These are phyloP conservation scores for Dactylellina sp. DNA, from an alignment of 2,329 filamentous ascomycete genomes.

Conservation along the genomic window DNA sequence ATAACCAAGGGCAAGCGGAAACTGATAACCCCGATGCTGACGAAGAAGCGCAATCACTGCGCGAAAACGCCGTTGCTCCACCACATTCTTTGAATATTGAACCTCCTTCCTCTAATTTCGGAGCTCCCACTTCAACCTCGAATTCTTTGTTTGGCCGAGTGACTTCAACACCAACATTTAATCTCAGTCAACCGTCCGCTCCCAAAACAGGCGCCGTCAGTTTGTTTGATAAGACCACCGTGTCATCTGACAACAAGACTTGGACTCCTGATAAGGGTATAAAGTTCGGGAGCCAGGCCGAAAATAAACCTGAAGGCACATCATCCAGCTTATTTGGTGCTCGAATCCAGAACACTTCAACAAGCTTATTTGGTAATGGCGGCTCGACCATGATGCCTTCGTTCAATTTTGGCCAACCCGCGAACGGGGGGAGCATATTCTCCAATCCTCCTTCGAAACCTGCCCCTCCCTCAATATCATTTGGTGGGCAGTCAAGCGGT, in stretches of 20 bases:
- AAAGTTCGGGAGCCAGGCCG: slow-evolving; percentile 53
- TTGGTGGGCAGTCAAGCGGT: slow-evolving; percentile 26
- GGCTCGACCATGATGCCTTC: slow-evolving; percentile 25
- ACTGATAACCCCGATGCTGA: background rate
- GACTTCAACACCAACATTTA: slow-evolving; percentile 21
- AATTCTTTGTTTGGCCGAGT: slow-evolving; percentile 48
- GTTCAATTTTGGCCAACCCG: slow-evolving; percentile 34
- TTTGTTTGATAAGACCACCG: slow-evolving; percentile 40
- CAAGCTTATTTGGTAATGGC: slow-evolving; percentile 28
- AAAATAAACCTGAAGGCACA: slow-evolving; percentile 18
- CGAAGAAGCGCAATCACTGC: slow-evolving; percentile 2
- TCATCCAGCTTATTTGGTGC: slow-evolving; percentile 14
- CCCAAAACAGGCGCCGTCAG: slow-evolving; percentile 51
- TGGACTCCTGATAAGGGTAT: slow-evolving; percentile 59
- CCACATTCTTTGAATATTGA: slow-evolving; percentile 3
- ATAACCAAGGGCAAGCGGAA: slow-evolving; percentile 3
- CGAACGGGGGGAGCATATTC: slow-evolving; percentile 56
- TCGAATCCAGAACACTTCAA: slow-evolving; percentile 7
- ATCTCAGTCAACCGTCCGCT: slow-evolving; percentile 31
- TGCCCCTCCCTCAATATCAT: slow-evolving; percentile 22
- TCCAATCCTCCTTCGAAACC: slow-evolving; percentile 50
- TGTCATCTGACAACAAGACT: slow-evolving; percentile 51
- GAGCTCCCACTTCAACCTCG: slow-evolving; percentile 14
- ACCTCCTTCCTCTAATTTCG: slow-evolving; percentile 28
- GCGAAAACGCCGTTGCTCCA: background rate